phyloP scores from a whole-genome alignment of 345 rosid genomes.

The Acer campestre region DNA sequence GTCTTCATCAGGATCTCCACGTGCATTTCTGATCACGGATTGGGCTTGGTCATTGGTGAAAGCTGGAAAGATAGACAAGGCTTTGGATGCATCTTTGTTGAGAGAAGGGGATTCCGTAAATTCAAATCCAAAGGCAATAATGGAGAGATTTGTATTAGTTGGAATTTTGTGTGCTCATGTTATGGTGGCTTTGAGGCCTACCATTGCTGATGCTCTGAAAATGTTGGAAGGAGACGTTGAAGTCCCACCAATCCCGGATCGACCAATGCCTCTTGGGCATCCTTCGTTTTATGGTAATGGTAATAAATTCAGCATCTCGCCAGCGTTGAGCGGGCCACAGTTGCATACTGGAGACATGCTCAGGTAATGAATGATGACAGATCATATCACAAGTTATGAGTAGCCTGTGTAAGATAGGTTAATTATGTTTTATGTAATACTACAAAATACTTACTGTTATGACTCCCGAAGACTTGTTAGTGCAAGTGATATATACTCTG shows the following conservation, averaged over 20 bases:
- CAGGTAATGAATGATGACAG: constrained; percentile 32
- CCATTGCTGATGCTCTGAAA: constrained; percentile 74
- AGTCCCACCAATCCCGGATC: constrained; percentile 75
- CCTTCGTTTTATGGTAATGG: constrained; percentile 37
- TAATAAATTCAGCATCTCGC: constrained; percentile 54
- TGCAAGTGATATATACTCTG: not conserved
- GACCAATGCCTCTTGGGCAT: constrained; percentile 71
- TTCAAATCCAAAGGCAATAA: constrained; percentile 65
- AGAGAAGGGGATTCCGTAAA: constrained; percentile 41
- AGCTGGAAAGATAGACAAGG: constrained; percentile 62
- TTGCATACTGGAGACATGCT: constrained; percentile 50
- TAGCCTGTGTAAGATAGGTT: not conserved
- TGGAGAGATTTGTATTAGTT: constrained; percentile 85
- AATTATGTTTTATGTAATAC: not conserved
- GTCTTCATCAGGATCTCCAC: constrained; percentile 60
- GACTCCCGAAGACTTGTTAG: not conserved
- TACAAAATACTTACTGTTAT: not conserved
- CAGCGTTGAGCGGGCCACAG: constrained; percentile 50
- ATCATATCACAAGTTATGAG: not conserved
- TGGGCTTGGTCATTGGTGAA: constrained; percentile 94
- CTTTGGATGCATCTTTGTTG: constrained; percentile 56
- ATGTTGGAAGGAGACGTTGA: constrained; percentile 94
- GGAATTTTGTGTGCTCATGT: constrained; percentile 92
- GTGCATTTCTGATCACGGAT: constrained; percentile 71
- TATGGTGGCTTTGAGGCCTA: constrained; percentile 90